These are phyloP conservation scores for Populus hybrid DNA, from an alignment of 441 rosid species.

Conservation along the genomic window DNA sequence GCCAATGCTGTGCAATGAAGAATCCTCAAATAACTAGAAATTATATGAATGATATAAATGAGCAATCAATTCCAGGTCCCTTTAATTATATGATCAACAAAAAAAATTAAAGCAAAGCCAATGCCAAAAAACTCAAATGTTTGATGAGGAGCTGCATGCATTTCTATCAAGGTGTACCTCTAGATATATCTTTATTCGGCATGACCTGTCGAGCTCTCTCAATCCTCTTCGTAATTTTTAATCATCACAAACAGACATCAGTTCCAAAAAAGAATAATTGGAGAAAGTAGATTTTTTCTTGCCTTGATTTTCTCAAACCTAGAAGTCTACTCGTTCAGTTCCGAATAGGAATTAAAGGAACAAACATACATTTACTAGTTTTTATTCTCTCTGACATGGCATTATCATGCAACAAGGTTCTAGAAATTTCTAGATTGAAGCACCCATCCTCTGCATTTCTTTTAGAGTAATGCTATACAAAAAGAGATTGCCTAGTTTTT, in stretches of 20 bases:
- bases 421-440: neutral
- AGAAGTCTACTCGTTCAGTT: neutral
- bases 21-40: neutral
- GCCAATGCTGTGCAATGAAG: neutral
- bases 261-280: conserved; percentile 1
- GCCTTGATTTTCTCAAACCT: neutral
- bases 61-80: neutral
- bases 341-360: neutral
- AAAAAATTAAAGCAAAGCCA: neutral
- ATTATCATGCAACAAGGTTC: neutral
- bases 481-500: neutral
- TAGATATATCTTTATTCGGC: neutral
- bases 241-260: neutral
- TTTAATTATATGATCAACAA: neutral
- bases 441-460: neutral
- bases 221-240: neutral
- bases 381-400: neutral
- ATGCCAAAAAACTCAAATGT: neutral
- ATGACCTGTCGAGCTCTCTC: neutral
- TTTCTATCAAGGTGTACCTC: neutral
- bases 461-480: neutral
- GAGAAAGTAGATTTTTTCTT: neutral
- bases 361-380: neutral
- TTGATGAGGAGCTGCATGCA: neutral
- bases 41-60: neutral